These are phyloP conservation scores for Raffaelea albimanens DNA, from an alignment of 2,329 filamentous ascomycete genomes.

Conservation along the genomic window DNA sequence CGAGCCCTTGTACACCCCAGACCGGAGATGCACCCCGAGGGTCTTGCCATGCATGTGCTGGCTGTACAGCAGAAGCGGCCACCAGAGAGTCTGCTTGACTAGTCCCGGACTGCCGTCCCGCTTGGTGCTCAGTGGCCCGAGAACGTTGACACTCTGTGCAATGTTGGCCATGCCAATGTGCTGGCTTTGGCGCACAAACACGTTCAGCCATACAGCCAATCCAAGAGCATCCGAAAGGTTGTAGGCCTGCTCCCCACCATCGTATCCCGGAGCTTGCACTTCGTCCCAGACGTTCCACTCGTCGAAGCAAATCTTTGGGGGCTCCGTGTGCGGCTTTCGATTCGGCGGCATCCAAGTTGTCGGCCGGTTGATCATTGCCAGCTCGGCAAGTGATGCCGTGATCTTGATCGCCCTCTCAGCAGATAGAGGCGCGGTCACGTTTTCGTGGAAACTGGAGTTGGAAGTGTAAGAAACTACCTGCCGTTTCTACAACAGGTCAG, in stretches of 20 bases:
- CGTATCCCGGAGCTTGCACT: constrained; percentile 57
- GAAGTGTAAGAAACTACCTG: no score
- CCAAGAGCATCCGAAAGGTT: constrained; percentile 67
- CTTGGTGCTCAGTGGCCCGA: constrained; percentile 66
- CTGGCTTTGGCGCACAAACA: constrained; percentile 62
- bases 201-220: constrained; percentile 67
- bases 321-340: not conserved
- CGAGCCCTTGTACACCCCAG: constrained; percentile 42
- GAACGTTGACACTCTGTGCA: constrained; percentile 70
- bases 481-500: no score
- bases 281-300: constrained; percentile 84
- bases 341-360: constrained; percentile 38
- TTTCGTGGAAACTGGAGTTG: no score
- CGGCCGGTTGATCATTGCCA: constrained; percentile 56
- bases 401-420: constrained; percentile 69
- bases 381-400: constrained; percentile 58
- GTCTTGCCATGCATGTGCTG: constrained; percentile 66
- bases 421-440: constrained; percentile 53
- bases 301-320: constrained; percentile 65
- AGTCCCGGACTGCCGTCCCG: constrained; percentile 41
- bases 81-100: constrained; percentile 65
- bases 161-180: constrained; percentile 72
- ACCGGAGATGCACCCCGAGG: constrained; percentile 55
- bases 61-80: constrained; percentile 60
- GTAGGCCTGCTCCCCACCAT: constrained; percentile 65